A percentile compares a stretch with the other conserved stretches of the same genome.
Conservation (phyloP, 208 protist species). For the Angomonas ambiguus region DNA sequence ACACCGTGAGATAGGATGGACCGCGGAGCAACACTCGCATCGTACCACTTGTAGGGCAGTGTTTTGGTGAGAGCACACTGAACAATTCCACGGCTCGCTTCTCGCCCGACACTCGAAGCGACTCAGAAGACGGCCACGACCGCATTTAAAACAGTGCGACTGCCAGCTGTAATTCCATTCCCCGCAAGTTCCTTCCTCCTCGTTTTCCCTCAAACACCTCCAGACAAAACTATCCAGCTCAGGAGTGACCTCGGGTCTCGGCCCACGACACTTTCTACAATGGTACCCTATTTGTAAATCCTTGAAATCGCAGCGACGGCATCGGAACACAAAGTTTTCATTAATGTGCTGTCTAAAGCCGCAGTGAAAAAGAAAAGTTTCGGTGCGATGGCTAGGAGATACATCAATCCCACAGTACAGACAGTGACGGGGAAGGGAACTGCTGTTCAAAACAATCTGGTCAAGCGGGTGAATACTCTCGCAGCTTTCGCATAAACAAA, state of each 20-base stretch:
- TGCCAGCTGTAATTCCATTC: slow-evolving; percentile 82
- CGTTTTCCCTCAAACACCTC: slow-evolving; percentile 55
- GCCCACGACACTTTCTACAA: slow-evolving; percentile 44
- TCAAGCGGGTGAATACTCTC: slow-evolving; percentile 60
- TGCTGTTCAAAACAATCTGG: slow-evolving; percentile 36
- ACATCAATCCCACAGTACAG: slow-evolving; percentile 48
- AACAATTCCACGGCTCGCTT: slow-evolving; percentile 47
- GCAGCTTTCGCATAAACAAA: slow-evolving; percentile 51
- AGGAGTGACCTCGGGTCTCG: slow-evolving; percentile 37
- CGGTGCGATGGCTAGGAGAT: not conserved
- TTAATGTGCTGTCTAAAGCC: slow-evolving; percentile 40
- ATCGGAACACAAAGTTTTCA: slow-evolving; percentile 62
- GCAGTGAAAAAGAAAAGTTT: slow-evolving; percentile 41
- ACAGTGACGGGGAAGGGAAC: slow-evolving; percentile 54
- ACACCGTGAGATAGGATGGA: slow-evolving; percentile 41
- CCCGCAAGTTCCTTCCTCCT: slow-evolving; percentile 30
- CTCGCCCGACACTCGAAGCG: slow-evolving; percentile 51
- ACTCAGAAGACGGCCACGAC: slow-evolving; percentile 31
- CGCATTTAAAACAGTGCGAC: slow-evolving; percentile 35
- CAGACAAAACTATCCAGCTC: slow-evolving; percentile 32
- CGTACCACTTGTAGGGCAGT: slow-evolving; percentile 48
- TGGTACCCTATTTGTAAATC: slow-evolving; percentile 46
- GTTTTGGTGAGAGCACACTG: slow-evolving; percentile 41
- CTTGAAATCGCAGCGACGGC: slow-evolving; percentile 26
- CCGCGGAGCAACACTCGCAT: slow-evolving; percentile 40